Evolutionary conservation across 495 filamentous ascomycete genomes (phyloP).

Genomic region (Aspergillus mulundensis): DNA sequence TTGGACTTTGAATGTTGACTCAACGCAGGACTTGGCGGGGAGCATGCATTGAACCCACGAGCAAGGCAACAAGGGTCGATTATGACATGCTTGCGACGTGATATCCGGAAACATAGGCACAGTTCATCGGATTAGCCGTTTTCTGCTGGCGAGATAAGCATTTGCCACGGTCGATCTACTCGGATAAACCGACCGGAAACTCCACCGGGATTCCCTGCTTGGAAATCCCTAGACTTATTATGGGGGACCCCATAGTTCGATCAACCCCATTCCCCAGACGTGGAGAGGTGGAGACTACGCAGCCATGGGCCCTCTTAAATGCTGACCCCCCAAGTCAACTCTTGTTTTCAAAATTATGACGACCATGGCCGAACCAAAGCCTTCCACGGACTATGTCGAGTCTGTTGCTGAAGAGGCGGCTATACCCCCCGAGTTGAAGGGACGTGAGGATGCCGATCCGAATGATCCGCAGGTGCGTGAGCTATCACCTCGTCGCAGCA

Average conservation of each 20-base stretch:
- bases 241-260: neutral
- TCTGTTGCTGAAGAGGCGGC: slow-evolving; percentile 6
- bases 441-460: slow-evolving; percentile 1
- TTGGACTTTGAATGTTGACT: too few relatives aligned
- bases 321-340: neutral
- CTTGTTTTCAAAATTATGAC: neutral
- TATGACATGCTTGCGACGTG: neutral
- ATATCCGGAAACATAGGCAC: neutral
- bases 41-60: neutral
- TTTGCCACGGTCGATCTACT: neutral
- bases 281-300: neutral
- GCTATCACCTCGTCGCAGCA: neutral
- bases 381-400: neutral
- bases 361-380: neutral
- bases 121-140: neutral
- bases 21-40: too few relatives aligned
- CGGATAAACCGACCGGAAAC: neutral
- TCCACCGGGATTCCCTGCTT: neutral
- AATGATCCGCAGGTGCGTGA: slow-evolving; percentile 16
- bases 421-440: neutral
- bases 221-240: neutral
- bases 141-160: neutral
- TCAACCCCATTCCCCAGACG: neutral
- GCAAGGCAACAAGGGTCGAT: neutral
- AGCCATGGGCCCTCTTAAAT: neutral